phyloP scores from a whole-genome alignment of 495 filamentous ascomycete species.

The Lasiosphaeria miniovina region DNA sequence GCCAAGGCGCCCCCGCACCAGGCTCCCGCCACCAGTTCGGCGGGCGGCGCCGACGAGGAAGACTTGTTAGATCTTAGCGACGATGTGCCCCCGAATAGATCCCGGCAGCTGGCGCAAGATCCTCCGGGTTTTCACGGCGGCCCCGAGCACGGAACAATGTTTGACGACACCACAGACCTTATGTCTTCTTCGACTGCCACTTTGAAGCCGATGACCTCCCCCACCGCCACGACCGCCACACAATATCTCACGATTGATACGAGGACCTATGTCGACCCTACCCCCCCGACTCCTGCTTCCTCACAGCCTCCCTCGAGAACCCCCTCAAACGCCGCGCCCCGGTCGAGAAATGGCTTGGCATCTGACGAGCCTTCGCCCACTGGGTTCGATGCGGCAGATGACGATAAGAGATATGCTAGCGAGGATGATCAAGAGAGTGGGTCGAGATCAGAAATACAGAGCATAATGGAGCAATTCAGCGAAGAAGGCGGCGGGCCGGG shows the following conservation, averaged over 20 bases:
- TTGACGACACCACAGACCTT: conserved; percentile 32
- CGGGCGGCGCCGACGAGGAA: conserved; percentile 8
- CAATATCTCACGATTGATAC: conserved; percentile 43
- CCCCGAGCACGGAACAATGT: conserved; percentile 6
- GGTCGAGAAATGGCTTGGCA: conserved; percentile 27
- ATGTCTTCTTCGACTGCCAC: conserved; percentile 55
- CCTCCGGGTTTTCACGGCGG: conserved; percentile 1
- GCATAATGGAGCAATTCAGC: conserved; percentile 86
- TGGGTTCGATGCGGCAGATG: conserved; percentile 54
- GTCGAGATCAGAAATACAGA: conserved; percentile 86
- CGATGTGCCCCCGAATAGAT: conserved; percentile 1
- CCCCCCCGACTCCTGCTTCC: conserved; percentile 55
- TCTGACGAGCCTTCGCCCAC: conserved; percentile 53
- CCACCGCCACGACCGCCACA: conserved; percentile 29
- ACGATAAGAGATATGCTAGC: conserved; percentile 48
- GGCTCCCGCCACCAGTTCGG: neutral
- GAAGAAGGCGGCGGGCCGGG: conserved; percentile 63
- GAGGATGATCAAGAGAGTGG: conserved; percentile 60
- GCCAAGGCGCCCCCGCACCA: conserved; percentile 1
- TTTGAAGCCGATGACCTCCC: conserved; percentile 41
- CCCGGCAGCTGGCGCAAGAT: neutral
- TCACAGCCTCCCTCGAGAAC: conserved; percentile 50
- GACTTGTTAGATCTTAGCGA: conserved; percentile 16
- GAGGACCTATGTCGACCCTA: conserved; percentile 59
- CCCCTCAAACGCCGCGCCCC: conserved; percentile 41